These are phyloP conservation scores for Pichia occidentalis DNA, from an alignment of 805 yeast genomes.

Conservation along the genomic window DNA sequence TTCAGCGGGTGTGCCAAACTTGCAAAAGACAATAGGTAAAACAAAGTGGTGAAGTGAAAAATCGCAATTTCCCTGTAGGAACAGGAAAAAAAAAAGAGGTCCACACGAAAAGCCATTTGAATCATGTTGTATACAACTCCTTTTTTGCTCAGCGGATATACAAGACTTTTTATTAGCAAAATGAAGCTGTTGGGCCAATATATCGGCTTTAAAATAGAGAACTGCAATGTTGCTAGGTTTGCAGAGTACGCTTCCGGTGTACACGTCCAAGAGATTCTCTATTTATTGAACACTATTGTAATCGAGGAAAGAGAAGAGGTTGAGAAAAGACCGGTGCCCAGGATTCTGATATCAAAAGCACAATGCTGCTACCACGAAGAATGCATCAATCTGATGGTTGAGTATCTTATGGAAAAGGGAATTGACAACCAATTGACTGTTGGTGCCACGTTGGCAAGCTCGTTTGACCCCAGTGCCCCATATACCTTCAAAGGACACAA, in stretches of 20 bases:
- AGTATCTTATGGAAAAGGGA: conserved; percentile 25
- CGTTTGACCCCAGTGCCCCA: conserved; percentile 18
- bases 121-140: too few relatives aligned
- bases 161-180: neutral
- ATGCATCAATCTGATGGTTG: conserved; percentile 37
- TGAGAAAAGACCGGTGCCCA: conserved; percentile 5
- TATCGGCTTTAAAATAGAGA: neutral
- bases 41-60: too few relatives aligned
- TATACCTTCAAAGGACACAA: conserved; percentile 21
- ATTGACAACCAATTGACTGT: conserved; percentile 33
- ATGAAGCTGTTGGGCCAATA: neutral
- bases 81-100: too few relatives aligned
- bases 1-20: too few relatives aligned
- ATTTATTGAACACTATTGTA: conserved; percentile 1
- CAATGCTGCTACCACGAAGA: conserved; percentile 25
- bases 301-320: neutral
- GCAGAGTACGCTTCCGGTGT: conserved; percentile 11
- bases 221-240: neutral
- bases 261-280: neutral
- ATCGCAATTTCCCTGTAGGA: too few relatives aligned
- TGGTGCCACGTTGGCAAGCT: conserved; percentile 37
- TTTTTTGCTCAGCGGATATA: too few relatives aligned
- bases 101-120: too few relatives aligned
- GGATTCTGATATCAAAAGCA: conserved; percentile 7
- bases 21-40: too few relatives aligned